phyloP scores from a whole-genome alignment of 2,329 filamentous ascomycete genomes.

The Colletotrichum tropicicola region DNA sequence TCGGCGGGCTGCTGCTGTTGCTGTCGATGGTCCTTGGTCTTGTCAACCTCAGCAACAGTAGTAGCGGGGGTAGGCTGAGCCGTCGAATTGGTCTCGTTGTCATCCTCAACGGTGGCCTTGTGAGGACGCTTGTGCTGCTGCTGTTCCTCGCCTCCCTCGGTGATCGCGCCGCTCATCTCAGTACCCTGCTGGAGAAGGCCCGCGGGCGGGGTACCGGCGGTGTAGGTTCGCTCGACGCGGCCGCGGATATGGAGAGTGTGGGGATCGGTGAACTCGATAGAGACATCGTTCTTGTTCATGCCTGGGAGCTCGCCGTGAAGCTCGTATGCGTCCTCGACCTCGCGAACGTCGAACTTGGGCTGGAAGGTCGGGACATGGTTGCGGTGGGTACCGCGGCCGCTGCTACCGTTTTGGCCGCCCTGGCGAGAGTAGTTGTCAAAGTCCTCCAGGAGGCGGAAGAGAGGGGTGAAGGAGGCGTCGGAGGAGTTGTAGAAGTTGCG shows the following conservation, averaged over 20 bases:
- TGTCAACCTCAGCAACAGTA: conserved; percentile 44
- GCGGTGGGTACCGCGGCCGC: conserved; percentile 33
- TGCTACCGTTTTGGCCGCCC: conserved; percentile 29
- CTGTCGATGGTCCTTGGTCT: conserved; percentile 34
- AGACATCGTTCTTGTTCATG: conserved; percentile 76
- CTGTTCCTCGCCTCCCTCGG: conserved; percentile 42
- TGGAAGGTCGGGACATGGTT: conserved; percentile 65
- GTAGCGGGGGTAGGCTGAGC: conserved; percentile 35
- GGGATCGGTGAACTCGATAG: conserved; percentile 81
- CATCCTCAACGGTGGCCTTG: conserved; percentile 73
- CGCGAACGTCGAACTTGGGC: conserved; percentile 82
- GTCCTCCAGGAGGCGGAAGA: conserved; percentile 73
- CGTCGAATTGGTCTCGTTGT: conserved; percentile 37
- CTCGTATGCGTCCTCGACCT: conserved; percentile 74
- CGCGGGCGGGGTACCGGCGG: conserved; percentile 61
- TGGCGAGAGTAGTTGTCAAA: conserved; percentile 65
- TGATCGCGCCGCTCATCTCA: conserved; percentile 47
- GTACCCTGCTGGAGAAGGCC: conserved; percentile 55
- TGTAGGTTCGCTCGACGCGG: conserved; percentile 71
- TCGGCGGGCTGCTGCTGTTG: conserved; percentile 42
- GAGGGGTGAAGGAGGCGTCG: conserved; percentile 63
- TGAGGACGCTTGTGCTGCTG: conserved; percentile 41
- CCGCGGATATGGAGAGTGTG: conserved; percentile 79
- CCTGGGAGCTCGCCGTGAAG: conserved; percentile 84
- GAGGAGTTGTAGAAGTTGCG: conserved; percentile 56